These are phyloP conservation scores for Metschnikowia cerradonensis DNA, from an alignment of 805 yeast species.

Conservation along the genomic window DNA sequence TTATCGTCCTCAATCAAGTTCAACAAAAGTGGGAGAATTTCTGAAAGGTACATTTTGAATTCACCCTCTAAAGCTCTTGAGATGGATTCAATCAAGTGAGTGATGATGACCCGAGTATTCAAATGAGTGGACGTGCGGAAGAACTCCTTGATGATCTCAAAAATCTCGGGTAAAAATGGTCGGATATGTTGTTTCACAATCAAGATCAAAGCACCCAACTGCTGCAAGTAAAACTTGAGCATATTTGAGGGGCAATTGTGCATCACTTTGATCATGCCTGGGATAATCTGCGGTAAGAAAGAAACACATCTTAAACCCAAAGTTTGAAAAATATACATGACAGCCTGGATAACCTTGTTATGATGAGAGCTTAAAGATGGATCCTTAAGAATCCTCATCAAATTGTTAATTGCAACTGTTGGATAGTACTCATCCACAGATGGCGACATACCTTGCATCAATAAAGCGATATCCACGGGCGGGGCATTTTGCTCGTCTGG, in stretches of 20 bases:
- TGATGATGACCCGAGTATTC: conserved; percentile 70
- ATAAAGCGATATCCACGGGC: conserved; percentile 80
- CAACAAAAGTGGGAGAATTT: conserved; percentile 69
- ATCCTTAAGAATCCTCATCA: conserved; percentile 81
- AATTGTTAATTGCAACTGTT: conserved; percentile 83
- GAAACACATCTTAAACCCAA: conserved; percentile 85
- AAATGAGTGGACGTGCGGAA: conserved; percentile 46
- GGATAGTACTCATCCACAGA: conserved; percentile 91
- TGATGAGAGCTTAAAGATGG: conserved; percentile 82
- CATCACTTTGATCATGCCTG: conserved; percentile 84
- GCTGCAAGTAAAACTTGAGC: conserved; percentile 86
- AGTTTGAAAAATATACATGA: conserved; percentile 85
- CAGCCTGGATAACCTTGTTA: conserved; percentile 89
- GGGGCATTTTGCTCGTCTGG: conserved; percentile 80
- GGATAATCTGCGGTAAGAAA: conserved; percentile 82
- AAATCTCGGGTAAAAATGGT: conserved; percentile 73
- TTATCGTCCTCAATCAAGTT: conserved; percentile 73
- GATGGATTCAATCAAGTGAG: conserved; percentile 76
- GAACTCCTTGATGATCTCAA: conserved; percentile 69
- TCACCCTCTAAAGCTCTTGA: conserved; percentile 88
- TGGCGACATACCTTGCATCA: conserved; percentile 94
- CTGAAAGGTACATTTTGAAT: conserved; percentile 78
- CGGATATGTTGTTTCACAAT: conserved; percentile 89
- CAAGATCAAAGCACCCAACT: conserved; percentile 69
- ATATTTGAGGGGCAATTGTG: conserved; percentile 71